Percentiles rank a stretch among this genome's conserved stretches.
Evolutionary conservation across 139 green algal species (phyloP).

Genomic region (Bryopsis sp.): DNA sequence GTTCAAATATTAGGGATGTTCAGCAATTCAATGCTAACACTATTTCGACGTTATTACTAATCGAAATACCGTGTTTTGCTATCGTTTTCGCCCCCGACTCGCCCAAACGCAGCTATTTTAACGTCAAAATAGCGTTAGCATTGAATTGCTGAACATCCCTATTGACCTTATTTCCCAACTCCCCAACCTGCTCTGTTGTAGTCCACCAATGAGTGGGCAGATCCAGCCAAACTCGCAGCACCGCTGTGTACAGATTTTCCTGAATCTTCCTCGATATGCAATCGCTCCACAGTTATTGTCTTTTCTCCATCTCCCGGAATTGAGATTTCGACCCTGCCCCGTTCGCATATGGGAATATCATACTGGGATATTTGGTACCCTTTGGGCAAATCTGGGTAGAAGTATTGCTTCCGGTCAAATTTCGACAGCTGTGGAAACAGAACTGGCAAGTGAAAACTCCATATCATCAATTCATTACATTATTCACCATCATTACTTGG

Average conservation of each 20-base stretch:
- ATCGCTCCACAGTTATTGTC: conserved; percentile 13
- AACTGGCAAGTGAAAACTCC: too few relatives aligned
- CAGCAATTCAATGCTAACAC: too few relatives aligned
- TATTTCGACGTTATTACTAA: too few relatives aligned
- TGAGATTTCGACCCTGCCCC: conserved; percentile 37
- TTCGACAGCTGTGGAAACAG: too few relatives aligned
- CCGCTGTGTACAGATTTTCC: conserved; percentile 81
- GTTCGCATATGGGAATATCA: conserved; percentile 68
- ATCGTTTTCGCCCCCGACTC: too few relatives aligned
- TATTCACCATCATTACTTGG: too few relatives aligned
- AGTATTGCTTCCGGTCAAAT: conserved; percentile 99
- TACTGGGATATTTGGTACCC: conserved; percentile 96
- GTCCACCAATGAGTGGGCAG: conserved; percentile 65
- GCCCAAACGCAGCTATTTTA: neutral
- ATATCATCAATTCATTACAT: too few relatives aligned
- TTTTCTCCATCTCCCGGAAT: conserved; percentile 4
- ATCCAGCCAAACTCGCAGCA: conserved; percentile 52
- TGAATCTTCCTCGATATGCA: conserved; percentile 94
- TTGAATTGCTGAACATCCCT: too few relatives aligned
- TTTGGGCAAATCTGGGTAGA: conserved; percentile 97
- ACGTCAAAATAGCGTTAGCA: neutral
- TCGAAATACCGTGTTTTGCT: too few relatives aligned
- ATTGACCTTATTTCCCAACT: neutral
- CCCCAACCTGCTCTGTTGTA: conserved; percentile 77
- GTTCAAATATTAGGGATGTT: too few relatives aligned